phyloP scores from a whole-genome alignment of 208 protist genomes.

The Crithidia fasciculata region DNA sequence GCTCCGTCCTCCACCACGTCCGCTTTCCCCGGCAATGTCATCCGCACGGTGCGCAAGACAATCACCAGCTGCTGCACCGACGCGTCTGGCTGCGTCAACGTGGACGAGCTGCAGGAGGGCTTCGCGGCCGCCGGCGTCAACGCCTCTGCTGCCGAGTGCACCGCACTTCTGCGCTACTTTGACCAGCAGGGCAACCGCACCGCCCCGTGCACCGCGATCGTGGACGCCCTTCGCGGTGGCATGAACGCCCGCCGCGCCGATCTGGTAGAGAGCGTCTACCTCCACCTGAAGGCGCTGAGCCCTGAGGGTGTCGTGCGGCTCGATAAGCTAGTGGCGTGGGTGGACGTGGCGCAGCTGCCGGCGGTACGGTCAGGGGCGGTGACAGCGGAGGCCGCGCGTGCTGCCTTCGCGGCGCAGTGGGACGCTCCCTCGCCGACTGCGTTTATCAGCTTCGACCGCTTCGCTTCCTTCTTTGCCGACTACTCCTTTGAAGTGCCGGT shows the following conservation, averaged over 20 bases:
- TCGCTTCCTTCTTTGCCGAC: constrained; percentile 79
- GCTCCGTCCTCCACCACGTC: constrained; percentile 22
- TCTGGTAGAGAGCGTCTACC: constrained; percentile 71
- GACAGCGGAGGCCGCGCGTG: constrained; percentile 45
- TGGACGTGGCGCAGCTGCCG: constrained; percentile 69
- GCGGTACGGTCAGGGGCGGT: constrained; percentile 45
- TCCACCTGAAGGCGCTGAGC: constrained; percentile 63
- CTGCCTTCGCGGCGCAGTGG: constrained; percentile 74
- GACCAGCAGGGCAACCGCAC: constrained; percentile 54
- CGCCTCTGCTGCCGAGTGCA: constrained; percentile 60
- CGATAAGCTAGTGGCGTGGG: constrained; percentile 55
- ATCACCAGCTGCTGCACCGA: constrained; percentile 40
- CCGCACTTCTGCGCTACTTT: constrained; percentile 71
- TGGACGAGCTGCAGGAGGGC: constrained; percentile 71
- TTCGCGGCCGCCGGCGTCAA: constrained; percentile 46
- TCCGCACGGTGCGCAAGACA: constrained; percentile 56
- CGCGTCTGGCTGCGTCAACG: constrained; percentile 52
- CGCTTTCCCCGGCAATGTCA: constrained; percentile 79
- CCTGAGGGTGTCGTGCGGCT: constrained; percentile 44
- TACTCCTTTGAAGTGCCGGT: constrained; percentile 73
- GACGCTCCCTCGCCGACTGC: constrained; percentile 31
- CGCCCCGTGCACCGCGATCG: constrained; percentile 49
- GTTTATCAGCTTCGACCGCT: constrained; percentile 62
- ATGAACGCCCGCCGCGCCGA: constrained; percentile 70
- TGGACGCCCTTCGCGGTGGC: constrained; percentile 68